Conservation (phyloP, 2,329 filamentous ascomycete species). For the Zasmidium cellare region DNA sequence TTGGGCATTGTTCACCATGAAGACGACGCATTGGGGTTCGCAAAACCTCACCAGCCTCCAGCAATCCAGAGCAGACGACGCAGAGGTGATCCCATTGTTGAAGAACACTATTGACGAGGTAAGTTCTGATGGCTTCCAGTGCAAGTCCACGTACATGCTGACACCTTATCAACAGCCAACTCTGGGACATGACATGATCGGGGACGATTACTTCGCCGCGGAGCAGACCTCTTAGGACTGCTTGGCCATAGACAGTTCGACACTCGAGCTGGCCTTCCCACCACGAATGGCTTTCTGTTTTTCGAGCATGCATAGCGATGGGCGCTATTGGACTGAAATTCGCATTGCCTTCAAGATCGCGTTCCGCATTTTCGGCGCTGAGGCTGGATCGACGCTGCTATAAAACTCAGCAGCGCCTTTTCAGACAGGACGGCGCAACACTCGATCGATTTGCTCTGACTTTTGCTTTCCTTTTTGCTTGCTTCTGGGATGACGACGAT, state of each 20-base stretch:
- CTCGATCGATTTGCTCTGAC: background rate
- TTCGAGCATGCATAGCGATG: background rate
- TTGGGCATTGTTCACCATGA: constrained; percentile 53
- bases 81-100: constrained; percentile 22
- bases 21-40: constrained; percentile 33
- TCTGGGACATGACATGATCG: constrained; percentile 14
- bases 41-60: constrained; percentile 28
- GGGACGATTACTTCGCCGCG: constrained; percentile 21
- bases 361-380: background rate
- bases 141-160: constrained; percentile 7
- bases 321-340: background rate
- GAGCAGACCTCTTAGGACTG: too few species aligned
- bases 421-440: background rate
- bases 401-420: too few species aligned
- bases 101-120: constrained; percentile 9
- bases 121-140: constrained; percentile 1
- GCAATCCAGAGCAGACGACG: constrained; percentile 15
- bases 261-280: background rate
- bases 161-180: constrained; percentile 14
- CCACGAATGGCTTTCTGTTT: background rate
- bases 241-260: too few species aligned
- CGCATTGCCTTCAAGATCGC: background rate
- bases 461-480: background rate
- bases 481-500: background rate
- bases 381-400: too few species aligned